phyloP scores from a whole-genome alignment of 495 filamentous ascomycete species.

The Neurospora sp. region DNA sequence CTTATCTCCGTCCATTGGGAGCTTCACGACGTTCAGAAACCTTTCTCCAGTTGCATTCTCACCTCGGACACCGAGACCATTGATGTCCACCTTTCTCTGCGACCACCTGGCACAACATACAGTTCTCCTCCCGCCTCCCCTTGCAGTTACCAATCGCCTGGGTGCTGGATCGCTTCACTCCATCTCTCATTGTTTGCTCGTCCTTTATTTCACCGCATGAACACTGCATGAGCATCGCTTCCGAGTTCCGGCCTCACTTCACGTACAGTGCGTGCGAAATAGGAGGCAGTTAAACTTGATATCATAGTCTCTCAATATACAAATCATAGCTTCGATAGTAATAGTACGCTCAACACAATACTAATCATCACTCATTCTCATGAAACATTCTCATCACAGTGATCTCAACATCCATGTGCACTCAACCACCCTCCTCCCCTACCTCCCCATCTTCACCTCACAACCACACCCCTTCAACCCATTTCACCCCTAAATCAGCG shows the following conservation, averaged over 20 bases:
- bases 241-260: not conserved
- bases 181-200: not conserved
- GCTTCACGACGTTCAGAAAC: not conserved
- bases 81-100: not conserved
- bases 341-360: not conserved
- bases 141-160: not conserved
- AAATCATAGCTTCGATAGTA: not conserved
- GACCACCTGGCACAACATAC: not conserved
- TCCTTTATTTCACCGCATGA: not conserved
- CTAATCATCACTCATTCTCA: not conserved
- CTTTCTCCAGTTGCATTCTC: fast-evolving
- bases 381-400: not conserved
- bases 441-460: not conserved
- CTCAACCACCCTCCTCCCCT: not conserved
- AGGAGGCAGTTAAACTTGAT: not conserved
- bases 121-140: not conserved
- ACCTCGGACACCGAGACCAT: not conserved
- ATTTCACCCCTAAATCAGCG: not conserved
- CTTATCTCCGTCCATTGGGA: not conserved
- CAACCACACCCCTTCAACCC: not conserved
- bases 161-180: not conserved
- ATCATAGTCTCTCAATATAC: not conserved
- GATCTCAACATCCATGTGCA: not conserved
- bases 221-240: not conserved
- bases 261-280: not conserved